These are phyloP conservation scores for Ceratocystis cacaofunesta DNA, from an alignment of 2,329 filamentous ascomycete species.

Conservation along the genomic window DNA sequence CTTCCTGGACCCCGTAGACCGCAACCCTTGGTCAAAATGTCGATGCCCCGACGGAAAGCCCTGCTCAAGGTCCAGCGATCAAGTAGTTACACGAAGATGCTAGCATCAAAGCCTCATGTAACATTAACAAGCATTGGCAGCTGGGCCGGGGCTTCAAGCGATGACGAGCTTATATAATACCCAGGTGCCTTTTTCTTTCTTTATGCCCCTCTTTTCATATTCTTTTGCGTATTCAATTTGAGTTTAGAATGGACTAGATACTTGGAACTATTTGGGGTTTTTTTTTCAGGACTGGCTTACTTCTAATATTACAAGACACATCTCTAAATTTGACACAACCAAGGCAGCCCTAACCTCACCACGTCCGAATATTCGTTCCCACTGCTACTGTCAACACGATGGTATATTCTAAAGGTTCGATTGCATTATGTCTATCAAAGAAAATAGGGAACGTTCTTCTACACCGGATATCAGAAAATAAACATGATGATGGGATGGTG, in stretches of 20 bases:
- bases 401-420: not conserved
- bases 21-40: conserved; percentile 2
- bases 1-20: not conserved
- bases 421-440: not conserved
- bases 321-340: too few species aligned
- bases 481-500: not conserved
- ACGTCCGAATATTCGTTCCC: not conserved
- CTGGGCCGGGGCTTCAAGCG: conserved; percentile 12
- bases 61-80: not conserved
- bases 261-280: too few species aligned
- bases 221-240: not conserved
- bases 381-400: not conserved
- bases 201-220: not conserved
- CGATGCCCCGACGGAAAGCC: not conserved
- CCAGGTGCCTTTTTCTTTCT: not conserved
- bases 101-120: not conserved
- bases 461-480: not conserved
- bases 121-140: conserved; percentile 6
- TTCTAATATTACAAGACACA: too few species aligned
- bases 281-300: too few species aligned
- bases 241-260: not conserved
- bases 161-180: conserved; percentile 13
- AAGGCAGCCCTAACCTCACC: not conserved
- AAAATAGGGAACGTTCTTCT: not conserved
- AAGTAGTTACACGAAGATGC: not conserved